Percentiles rank a stretch among this genome's conserved stretches.
These are phyloP conservation scores for Talaromyces funiculosus DNA, from an alignment of 2,329 filamentous ascomycete species.

Conservation along the genomic window DNA sequence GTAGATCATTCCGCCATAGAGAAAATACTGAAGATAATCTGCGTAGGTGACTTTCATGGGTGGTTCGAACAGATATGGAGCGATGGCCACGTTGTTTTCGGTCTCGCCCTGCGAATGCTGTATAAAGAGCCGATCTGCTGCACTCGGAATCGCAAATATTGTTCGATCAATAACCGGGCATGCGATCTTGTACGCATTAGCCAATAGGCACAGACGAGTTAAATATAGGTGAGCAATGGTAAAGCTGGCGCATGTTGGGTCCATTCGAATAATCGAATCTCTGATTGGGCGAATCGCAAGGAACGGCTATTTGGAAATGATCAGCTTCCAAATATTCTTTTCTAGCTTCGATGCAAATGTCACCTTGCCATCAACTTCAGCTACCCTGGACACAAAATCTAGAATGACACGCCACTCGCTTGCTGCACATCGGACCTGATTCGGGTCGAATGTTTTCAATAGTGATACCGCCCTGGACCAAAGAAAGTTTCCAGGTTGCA, in stretches of 20 bases:
- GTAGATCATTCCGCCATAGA: constrained; percentile 60
- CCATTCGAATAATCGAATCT: constrained; percentile 41
- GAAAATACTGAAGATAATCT: constrained; percentile 58
- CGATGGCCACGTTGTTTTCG: constrained; percentile 31
- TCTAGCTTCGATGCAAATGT: not conserved
- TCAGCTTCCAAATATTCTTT: constrained; percentile 17
- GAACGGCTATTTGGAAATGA: constrained; percentile 25
- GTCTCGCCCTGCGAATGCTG: constrained; percentile 26
- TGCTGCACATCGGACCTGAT: constrained; percentile 42
- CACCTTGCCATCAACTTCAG: constrained; percentile 33
- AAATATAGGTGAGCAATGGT: constrained; percentile 41
- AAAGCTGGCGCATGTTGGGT: constrained; percentile 38
- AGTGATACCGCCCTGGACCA: constrained; percentile 49
- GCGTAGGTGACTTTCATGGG: constrained; percentile 35
- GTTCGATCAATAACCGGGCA: constrained; percentile 37
- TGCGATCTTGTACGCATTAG: constrained; percentile 35
- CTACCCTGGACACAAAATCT: constrained; percentile 28
- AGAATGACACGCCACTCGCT: constrained; percentile 35
- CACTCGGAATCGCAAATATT: constrained; percentile 38
- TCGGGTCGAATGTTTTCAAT: constrained; percentile 48
- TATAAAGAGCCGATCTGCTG: constrained; percentile 21
- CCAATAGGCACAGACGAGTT: constrained; percentile 38
- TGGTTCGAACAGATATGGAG: constrained; percentile 21
- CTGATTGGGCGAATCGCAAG: constrained; percentile 38
- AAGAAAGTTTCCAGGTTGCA: constrained; percentile 41